Evolutionary conservation across 2,329 filamentous ascomycete species (phyloP), one percentile per base, ranked within the genome.

Genomic region (Fusarium illudens): DNA sequence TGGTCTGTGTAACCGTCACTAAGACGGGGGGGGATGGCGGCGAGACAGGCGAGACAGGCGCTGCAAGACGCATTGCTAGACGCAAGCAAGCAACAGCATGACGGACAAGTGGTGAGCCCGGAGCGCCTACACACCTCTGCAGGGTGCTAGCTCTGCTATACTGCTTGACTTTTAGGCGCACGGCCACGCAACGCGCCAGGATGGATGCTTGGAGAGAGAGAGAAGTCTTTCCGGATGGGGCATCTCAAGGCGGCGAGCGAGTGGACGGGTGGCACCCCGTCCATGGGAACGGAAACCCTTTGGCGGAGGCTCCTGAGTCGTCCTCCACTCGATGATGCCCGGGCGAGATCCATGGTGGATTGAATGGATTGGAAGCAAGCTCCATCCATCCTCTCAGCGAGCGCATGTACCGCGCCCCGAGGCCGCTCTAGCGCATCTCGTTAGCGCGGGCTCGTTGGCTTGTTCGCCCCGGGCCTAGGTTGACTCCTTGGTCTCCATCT

Each of bases 1-100:
- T 58, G 59, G 58, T 68, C 58, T 70, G 70, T 73, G 70, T 70
- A 67, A 61, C 70, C 52, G 65, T 59, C 50, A 52, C 57, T 63
- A 63, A 57, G 58, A 70, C 39, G 51, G 50, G 56, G 51, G 50
- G 56, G 20, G 27, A 32, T 42, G 27, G 51, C 51, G 36, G n/a
- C 51, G 25, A 48, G 44, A 57, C 56, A 58, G 62, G 50, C 66
- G 62, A 58, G 58, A 62, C 65, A 68, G 61, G 61, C 65, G 56
- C 65, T 65, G 25, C 57, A 67, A 60, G 63, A 48, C 46, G 36
- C 25, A 62, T 22, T 46, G 32, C 44, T 25, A 36, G 32, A 50
- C 22, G 30, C 44, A 51, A 22, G 22, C 25, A 20, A 39, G 25
- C 11, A 36, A 11, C 30, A 34, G 60, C 46, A 42, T 30, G 59